These are phyloP conservation scores for Otatea glauca DNA, from an alignment of 176 grass and related monocot species.

Conservation along the genomic window DNA sequence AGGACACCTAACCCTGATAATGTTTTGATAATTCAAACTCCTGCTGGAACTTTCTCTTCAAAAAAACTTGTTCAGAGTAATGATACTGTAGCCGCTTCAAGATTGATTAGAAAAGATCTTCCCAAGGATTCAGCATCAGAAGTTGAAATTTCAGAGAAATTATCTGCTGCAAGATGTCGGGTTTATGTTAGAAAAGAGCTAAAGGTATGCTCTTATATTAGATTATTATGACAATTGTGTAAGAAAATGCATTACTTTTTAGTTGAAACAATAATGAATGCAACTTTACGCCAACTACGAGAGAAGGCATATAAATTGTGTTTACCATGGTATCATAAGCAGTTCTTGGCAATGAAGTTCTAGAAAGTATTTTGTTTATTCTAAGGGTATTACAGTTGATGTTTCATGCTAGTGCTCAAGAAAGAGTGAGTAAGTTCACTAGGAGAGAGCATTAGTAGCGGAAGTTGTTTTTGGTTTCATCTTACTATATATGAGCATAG, in stretches of 20 bases:
- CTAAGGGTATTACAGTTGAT: slow-evolving; percentile 14
- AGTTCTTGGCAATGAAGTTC: slow-evolving; percentile 27
- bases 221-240: slow-evolving; percentile 24
- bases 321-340: slow-evolving; percentile 27
- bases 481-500: not conserved
- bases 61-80: slow-evolving; percentile 77
- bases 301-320: not conserved
- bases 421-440: slow-evolving; percentile 18
- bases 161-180: slow-evolving; percentile 72
- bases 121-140: slow-evolving; percentile 48
- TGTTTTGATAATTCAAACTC: slow-evolving; percentile 95
- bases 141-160: slow-evolving; percentile 47
- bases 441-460: slow-evolving; percentile 15
- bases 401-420: slow-evolving; percentile 22
- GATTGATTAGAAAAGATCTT: slow-evolving; percentile 87
- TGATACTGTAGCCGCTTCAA: slow-evolving; percentile 67
- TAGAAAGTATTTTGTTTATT: slow-evolving; percentile 9
- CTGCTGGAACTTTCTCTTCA: slow-evolving; percentile 88
- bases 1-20: slow-evolving; percentile 93
- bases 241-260: slow-evolving; percentile 25
- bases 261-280: slow-evolving; percentile 23
- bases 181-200: slow-evolving; percentile 72
- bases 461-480: not conserved
- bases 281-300: slow-evolving; percentile 20
- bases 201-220: slow-evolving; percentile 60